Conservation (phyloP, 2,329 filamentous ascomycete species). For the Hypoxylon sp. region DNA sequence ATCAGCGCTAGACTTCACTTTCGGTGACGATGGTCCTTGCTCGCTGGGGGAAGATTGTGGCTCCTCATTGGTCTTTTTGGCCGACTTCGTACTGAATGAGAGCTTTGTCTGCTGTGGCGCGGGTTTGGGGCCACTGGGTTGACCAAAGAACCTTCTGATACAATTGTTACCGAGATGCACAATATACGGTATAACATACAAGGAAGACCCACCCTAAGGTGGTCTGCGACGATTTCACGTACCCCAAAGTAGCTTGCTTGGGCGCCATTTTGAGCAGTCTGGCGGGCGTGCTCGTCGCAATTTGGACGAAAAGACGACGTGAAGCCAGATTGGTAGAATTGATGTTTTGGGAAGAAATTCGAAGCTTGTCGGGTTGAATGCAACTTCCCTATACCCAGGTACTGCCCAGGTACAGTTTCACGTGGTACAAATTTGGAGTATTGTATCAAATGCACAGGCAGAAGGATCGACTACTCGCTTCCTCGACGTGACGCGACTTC, state of each 20-base stretch:
- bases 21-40: constrained; percentile 37
- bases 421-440: constrained; percentile 26
- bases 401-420: constrained; percentile 1
- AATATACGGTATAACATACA: constrained; percentile 10
- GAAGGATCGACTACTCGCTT: constrained; percentile 27
- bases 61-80: constrained; percentile 56
- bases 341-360: constrained; percentile 19
- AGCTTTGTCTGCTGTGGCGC: constrained; percentile 83
- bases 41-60: constrained; percentile 48
- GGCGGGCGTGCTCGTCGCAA: constrained; percentile 49
- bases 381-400: constrained; percentile 8
- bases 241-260: constrained; percentile 56
- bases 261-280: constrained; percentile 53
- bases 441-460: constrained; percentile 15
- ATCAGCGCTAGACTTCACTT: constrained; percentile 48
- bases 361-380: constrained; percentile 8
- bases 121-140: constrained; percentile 71
- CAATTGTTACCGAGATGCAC: constrained; percentile 30
- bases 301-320: constrained; percentile 43
- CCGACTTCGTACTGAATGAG: constrained; percentile 76
- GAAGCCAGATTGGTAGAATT: constrained; percentile 48
- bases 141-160: constrained; percentile 86
- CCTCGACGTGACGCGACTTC: constrained; percentile 41
- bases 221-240: constrained; percentile 56
- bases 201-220: constrained; percentile 53